These are phyloP conservation scores for Bryum argenteum DNA, from an alignment of 225 moss, liverwort and hornwort genomes.

Conservation along the genomic window DNA sequence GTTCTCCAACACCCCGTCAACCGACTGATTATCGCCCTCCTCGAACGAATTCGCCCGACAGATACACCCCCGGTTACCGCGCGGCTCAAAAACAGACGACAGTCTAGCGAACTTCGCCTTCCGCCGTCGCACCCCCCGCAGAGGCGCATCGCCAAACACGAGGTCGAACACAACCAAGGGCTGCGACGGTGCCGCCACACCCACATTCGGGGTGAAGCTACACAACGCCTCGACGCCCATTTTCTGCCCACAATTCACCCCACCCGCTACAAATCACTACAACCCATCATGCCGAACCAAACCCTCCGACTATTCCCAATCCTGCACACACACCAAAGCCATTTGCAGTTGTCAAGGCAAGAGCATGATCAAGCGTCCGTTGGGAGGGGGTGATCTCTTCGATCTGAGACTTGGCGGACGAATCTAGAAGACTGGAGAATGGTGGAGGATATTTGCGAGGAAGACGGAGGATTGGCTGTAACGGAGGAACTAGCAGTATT, in stretches of 20 bases:
- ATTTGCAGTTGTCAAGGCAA: not conserved
- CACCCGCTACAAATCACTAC: no score
- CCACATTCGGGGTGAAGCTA: slow-evolving; percentile 25
- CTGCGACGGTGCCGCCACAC: slow-evolving; percentile 20
- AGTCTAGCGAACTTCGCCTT: slow-evolving; percentile 7
- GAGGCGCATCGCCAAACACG: slow-evolving; percentile 22
- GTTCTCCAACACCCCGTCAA: not conserved
- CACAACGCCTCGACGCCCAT: slow-evolving; percentile 47
- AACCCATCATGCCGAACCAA: slow-evolving; percentile 2
- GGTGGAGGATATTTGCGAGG: not conserved
- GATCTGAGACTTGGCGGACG: not conserved
- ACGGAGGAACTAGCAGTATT: no score
- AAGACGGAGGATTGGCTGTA: not conserved
- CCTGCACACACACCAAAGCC: not conserved
- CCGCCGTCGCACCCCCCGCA: slow-evolving; percentile 17
- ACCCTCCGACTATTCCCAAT: slow-evolving; percentile 15
- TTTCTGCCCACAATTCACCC: slow-evolving; percentile 2
- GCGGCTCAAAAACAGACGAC: slow-evolving; percentile 1
- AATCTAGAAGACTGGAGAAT: not conserved
- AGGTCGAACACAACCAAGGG: slow-evolving; percentile 17
- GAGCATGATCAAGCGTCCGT: not conserved
- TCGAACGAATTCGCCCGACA: slow-evolving; percentile 41
- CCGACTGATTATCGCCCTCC: slow-evolving; percentile 23
- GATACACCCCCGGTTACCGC: slow-evolving; percentile 25
- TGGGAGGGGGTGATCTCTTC: not conserved